phyloP scores from a whole-genome alignment of 2,329 filamentous ascomycete species.

The Penicillium sp. region DNA sequence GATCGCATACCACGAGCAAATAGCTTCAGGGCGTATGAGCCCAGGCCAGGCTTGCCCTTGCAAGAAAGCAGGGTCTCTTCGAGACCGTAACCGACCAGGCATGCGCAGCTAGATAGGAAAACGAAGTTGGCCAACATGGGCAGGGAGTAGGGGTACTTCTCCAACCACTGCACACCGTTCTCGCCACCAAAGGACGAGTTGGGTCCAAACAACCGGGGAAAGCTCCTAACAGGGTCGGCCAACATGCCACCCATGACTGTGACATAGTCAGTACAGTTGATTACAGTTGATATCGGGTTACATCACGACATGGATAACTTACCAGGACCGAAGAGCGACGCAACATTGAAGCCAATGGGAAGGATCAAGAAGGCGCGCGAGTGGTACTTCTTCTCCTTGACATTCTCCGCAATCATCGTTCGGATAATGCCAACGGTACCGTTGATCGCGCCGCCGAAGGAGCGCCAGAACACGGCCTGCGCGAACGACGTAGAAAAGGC shows the following conservation, averaged over 20 bases:
- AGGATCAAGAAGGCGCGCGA: conserved; percentile 57
- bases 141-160: conserved; percentile 63
- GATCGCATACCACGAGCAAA: conserved; percentile 26
- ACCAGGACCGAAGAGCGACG: conserved; percentile 53
- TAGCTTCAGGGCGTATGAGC: conserved; percentile 33
- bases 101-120: conserved; percentile 56
- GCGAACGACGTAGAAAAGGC: conserved; percentile 65
- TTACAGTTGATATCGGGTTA: not conserved
- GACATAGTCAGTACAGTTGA: conserved; percentile 1
- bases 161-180: conserved; percentile 60
- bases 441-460: conserved; percentile 66
- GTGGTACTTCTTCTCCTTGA: conserved; percentile 65
- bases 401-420: conserved; percentile 70
- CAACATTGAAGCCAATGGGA: conserved; percentile 67
- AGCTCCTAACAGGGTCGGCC: conserved; percentile 63
- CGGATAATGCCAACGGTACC: conserved; percentile 71
- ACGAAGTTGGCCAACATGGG: conserved; percentile 65
- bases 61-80: conserved; percentile 60
- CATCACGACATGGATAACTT: conserved; percentile 36
- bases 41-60: conserved; percentile 48
- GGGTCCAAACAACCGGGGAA: conserved; percentile 62
- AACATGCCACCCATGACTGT: conserved; percentile 64
- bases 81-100: conserved; percentile 60
- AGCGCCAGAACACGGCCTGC: conserved; percentile 64
- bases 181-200: conserved; percentile 57